A percentile compares a stretch with the other conserved stretches of the same genome.
Evolutionary conservation across 2,329 filamentous ascomycete genomes (phyloP).

Genomic region (Teratosphaeria gauchensis): DNA sequence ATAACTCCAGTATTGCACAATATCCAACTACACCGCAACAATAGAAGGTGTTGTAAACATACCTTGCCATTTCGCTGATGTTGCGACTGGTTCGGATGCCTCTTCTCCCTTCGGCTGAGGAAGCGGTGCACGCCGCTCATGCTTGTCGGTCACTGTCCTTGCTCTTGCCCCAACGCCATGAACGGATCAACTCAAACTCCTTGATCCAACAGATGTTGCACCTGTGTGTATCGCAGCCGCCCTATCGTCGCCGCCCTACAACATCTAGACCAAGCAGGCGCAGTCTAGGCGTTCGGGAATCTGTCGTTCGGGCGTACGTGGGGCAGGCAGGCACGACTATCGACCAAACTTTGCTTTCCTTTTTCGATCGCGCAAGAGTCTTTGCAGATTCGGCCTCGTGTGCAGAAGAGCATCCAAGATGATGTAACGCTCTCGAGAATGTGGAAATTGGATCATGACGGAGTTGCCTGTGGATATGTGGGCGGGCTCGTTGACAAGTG

Average conservation of each 20-base stretch:
- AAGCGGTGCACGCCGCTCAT: slow-evolving; percentile 53
- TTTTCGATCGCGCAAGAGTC: background rate
- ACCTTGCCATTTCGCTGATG: slow-evolving; percentile 5
- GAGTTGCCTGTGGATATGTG: background rate
- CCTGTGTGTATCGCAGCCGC: background rate
- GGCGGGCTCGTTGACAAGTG: background rate
- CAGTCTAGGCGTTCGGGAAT: background rate
- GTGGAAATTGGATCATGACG: background rate
- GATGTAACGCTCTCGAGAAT: background rate
- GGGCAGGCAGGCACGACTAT: background rate
- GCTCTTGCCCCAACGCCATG: background rate
- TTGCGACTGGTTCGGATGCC: slow-evolving; percentile 4
- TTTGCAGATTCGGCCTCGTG: background rate
- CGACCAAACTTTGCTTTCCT: background rate
- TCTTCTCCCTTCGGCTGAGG: slow-evolving; percentile 59
- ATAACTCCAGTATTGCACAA: background rate
- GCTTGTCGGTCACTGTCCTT: background rate
- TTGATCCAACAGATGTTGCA: background rate
- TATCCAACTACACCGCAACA: background rate
- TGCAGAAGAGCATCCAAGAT: background rate
- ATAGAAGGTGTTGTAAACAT: slow-evolving; percentile 2
- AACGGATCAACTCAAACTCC: background rate
- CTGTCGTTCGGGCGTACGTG: background rate
- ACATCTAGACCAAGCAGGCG: background rate
- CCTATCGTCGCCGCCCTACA: background rate